Evolutionary conservation across 495 filamentous ascomycete genomes (phyloP).

Genomic region (Wilcoxina mikolae): DNA sequence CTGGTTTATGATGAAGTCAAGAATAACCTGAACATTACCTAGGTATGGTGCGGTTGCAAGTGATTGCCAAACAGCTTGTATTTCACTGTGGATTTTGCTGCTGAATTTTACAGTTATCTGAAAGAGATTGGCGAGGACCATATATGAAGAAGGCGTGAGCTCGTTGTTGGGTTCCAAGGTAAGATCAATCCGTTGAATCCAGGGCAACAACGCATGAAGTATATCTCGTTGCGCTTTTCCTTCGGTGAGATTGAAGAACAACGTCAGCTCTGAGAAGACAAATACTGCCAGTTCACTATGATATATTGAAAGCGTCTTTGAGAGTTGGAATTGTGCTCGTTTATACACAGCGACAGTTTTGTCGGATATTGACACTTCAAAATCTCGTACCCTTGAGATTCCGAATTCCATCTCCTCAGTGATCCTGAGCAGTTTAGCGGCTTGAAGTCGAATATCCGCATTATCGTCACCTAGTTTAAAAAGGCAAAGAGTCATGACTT

Average conservation of each 20-base stretch:
- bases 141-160: constrained; percentile 79
- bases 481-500: constrained; percentile 68
- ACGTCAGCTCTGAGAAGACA: constrained; percentile 85
- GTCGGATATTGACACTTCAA: constrained; percentile 95
- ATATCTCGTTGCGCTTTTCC: constrained; percentile 78
- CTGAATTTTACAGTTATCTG: constrained; percentile 91
- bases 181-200: constrained; percentile 88
- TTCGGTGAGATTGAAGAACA: constrained; percentile 73
- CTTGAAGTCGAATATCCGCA: constrained; percentile 73
- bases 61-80: constrained; percentile 94
- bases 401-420: constrained; percentile 74
- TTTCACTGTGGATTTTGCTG: constrained; percentile 79
- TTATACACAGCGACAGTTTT: constrained; percentile 98
- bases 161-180: constrained; percentile 89
- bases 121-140: constrained; percentile 86
- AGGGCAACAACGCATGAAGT: constrained; percentile 84
- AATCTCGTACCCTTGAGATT: constrained; percentile 83
- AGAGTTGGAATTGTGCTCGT: constrained; percentile 90
- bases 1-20: constrained; percentile 88
- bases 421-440: constrained; percentile 64
- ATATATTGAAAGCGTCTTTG: constrained; percentile 72
- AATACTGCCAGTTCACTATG: constrained; percentile 80
- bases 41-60: constrained; percentile 82
- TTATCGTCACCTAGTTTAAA: constrained; percentile 85
- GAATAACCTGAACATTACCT: constrained; percentile 86